Evolutionary conservation across 768 basidiomycete species (phyloP), one percentile per base, ranked within the genome.

Genomic region (Phylloporus scabripes): DNA sequence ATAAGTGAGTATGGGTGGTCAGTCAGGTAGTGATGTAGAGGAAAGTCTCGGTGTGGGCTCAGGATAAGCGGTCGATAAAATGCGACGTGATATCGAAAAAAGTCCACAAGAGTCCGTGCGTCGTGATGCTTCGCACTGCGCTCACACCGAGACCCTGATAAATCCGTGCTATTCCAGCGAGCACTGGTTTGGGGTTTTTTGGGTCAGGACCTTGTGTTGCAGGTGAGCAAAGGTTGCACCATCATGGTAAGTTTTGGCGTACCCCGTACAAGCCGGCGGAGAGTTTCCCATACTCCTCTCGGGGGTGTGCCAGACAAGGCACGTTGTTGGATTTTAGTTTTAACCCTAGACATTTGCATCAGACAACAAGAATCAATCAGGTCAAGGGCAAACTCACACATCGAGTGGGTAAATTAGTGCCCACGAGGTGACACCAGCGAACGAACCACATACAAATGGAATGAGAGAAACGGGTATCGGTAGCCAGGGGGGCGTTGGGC

Each of bases 131-230:
- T 45, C 96, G 81, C 45, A 90, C 66, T 34, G 94, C 94, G 53
- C 92, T 95, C 55, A 99, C 89, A 48, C 94, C 92, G 44, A 97
- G 80, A 46, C 95, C 96, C 52, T 87, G 85, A 66, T 99, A 99
- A 55, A 98, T 82, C 32, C 92, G 76, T 29, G 83, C 74, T 40
- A 96, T 70, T 21, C 96, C 96, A 38, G 75, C 76, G 6, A 88
- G 65, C 9, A 93, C 70, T 6, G 87, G 78, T 66, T 85, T 87
- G 18, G 92, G 92, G 50, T 82, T 74, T 48, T 74, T 73, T 8
- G 87, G 83, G 65, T 95, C 88, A 17, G 91, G 81, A 37, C 92
- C 88, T 91, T 49, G 37, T 15, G 34, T 29, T 42, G 18, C 7
- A 42, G 21, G 17, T 48, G 45, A 60, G 47, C 24, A 43, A 21